A percentile compares a stretch with the other conserved stretches of the same genome.
Conservation (phyloP, 2,329 filamentous ascomycete genomes). For the Trichoderma oligosporum region DNA sequence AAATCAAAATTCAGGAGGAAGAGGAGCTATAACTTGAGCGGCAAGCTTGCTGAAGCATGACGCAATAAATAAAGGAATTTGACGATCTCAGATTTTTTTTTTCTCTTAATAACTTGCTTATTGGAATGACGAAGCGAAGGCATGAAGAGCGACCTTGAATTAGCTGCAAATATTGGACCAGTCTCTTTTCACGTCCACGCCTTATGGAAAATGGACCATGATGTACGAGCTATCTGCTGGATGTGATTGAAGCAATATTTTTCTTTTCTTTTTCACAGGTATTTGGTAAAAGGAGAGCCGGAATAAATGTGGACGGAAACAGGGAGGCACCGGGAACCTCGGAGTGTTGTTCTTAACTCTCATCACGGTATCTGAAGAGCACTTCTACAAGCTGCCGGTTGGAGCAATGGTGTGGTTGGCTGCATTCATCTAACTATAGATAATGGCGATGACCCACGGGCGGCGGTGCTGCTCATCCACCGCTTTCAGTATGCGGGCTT, state of each 20-base stretch:
- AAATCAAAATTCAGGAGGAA: conserved; percentile 34
- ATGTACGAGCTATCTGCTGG: conserved; percentile 17
- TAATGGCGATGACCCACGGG: not conserved
- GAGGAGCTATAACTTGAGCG: conserved; percentile 37
- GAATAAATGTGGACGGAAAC: conserved; percentile 9
- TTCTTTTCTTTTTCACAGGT: not conserved
- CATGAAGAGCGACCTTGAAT: conserved; percentile 3
- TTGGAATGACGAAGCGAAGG: conserved; percentile 14
- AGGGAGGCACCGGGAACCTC: not conserved
- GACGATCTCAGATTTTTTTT: not conserved
- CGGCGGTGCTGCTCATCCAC: conserved; percentile 7
- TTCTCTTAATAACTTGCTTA: conserved; percentile 10
- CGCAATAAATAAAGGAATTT: not conserved
- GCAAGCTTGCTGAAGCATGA: not conserved
- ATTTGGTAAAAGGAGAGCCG: conserved; percentile 13
- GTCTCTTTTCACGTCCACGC: not conserved
- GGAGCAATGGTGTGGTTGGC: conserved; percentile 3
- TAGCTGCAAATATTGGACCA: not conserved
- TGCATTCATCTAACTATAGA: conserved; percentile 16
- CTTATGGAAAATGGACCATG: conserved; percentile 13
- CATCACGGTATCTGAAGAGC: conserved; percentile 1
- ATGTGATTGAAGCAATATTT: conserved; percentile 13
- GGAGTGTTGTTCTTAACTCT: not conserved
- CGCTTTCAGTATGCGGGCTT: not conserved
- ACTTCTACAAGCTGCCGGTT: conserved; percentile 1